Percentiles rank a stretch among this genome's conserved stretches.
These are phyloP conservation scores for Psophocarpus tetragonolobus DNA, from an alignment of 306 rosid species.

Conservation along the genomic window DNA sequence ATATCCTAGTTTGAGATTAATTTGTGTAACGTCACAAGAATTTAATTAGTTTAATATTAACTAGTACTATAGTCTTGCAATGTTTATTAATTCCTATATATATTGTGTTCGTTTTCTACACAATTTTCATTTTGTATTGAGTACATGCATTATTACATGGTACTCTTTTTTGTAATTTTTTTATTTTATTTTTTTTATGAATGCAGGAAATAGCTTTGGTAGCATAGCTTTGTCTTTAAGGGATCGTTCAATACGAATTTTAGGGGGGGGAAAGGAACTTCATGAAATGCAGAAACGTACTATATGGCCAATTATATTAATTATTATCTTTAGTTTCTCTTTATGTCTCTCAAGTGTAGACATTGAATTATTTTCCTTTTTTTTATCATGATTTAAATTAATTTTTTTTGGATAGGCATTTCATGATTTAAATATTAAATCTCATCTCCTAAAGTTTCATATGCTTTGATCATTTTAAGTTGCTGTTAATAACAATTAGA, in stretches of 20 bases:
- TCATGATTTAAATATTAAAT: background rate
- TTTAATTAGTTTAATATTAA: background rate
- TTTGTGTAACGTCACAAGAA: background rate
- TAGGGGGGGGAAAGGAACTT: too few relatives aligned
- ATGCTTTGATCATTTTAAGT: background rate
- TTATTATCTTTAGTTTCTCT: too few relatives aligned
- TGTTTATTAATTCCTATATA: background rate
- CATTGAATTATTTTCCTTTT: too few relatives aligned
- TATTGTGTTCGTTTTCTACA: background rate
- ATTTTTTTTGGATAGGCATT: too few relatives aligned
- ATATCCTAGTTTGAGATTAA: conserved; percentile 35
- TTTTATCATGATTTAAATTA: too few relatives aligned
- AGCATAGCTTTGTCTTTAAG: background rate
- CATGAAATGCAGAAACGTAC: too few relatives aligned
- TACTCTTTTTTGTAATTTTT: background rate
- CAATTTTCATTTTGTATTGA: conserved; percentile 5
- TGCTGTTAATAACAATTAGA: background rate
- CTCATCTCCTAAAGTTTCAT: background rate
- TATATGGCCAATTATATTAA: too few relatives aligned
- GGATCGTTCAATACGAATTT: background rate
- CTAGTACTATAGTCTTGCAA: background rate
- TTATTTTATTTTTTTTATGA: background rate
- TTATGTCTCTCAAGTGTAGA: too few relatives aligned
- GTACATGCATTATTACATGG: background rate
- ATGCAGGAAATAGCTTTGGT: background rate